phyloP scores from a whole-genome alignment of 768 basidiomycete genomes.

The Lactifluus subvellereus region DNA sequence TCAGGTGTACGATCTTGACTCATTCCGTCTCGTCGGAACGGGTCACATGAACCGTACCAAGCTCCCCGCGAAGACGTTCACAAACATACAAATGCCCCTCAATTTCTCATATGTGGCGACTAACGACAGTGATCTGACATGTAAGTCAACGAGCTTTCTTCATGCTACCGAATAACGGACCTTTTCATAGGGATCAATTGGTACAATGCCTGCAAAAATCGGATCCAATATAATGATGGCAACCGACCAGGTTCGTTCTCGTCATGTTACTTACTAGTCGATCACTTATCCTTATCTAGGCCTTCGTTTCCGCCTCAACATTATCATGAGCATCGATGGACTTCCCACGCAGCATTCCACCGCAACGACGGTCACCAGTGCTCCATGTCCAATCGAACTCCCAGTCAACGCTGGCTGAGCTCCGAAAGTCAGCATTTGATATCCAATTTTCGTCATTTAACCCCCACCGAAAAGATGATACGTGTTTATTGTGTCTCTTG shows the following conservation, averaged over 20 bases:
- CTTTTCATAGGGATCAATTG: slow-evolving; percentile 53
- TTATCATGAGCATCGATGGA: slow-evolving; percentile 35
- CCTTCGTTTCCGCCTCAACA: slow-evolving; percentile 34
- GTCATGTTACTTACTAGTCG: not conserved
- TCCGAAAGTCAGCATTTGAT: not conserved
- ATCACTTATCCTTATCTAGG: slow-evolving; percentile 5
- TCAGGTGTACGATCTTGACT: slow-evolving; percentile 61
- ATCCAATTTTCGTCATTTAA: not conserved
- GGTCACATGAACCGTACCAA: slow-evolving; percentile 57
- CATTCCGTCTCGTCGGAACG: slow-evolving; percentile 55
- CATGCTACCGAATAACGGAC: slow-evolving; percentile 14
- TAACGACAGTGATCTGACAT: slow-evolving; percentile 80
- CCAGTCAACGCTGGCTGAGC: slow-evolving; percentile 25
- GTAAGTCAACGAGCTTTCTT: slow-evolving; percentile 38
- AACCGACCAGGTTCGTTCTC: slow-evolving; percentile 51
- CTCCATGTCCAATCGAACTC: slow-evolving; percentile 33
- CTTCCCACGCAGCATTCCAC: slow-evolving; percentile 30
- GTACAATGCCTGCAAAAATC: slow-evolving; percentile 73
- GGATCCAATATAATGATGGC: slow-evolving; percentile 41
- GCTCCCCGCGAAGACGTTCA: slow-evolving; percentile 60
- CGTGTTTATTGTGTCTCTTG: not conserved
- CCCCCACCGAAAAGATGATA: not conserved
- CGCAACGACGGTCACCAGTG: slow-evolving; percentile 31
- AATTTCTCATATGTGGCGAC: slow-evolving; percentile 78
- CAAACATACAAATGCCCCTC: slow-evolving; percentile 65